Base-by-base conservation (phyloP, 306 rosid species). In the Medicago ruthenica region DNA sequence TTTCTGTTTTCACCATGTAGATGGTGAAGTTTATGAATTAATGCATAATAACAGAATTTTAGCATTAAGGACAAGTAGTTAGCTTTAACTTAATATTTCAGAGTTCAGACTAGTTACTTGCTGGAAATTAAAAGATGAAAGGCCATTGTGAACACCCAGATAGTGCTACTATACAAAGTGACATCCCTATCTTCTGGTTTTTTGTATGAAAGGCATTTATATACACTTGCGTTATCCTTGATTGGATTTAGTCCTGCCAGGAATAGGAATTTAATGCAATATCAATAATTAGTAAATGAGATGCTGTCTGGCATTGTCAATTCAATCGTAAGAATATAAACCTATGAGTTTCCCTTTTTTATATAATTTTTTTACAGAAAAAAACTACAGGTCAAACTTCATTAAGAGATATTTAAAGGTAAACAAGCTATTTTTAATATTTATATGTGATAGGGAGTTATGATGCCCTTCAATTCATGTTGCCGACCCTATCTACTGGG, bases 81-180 rank as follows among this genome's bases (percentile, higher is more conserved):
- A 21, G 13, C 40, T 68, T 45, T 48, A 67, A 73, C 21, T 67
- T 18, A 45, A 24, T 36, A 58, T 51, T 53, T 53, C 60, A 3
- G 12, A 16, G 20, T 44, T 42, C 67, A 45, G 44, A 45, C 20
- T 67, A 44, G 65, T 74, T 74, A 36, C 62, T n/a, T 6, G 6
- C 16, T 39, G 41, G 67, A 76, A 78, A 69, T 55, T 62, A 42
- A n/a, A n/a, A n/a, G n/a, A 54, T 45, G 41, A 74, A 64, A 41
- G 14, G 22, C 15, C 77, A 40, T 69, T 68, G 45, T 58, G 36
- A 78, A 16, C 79, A 40, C 60, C 12, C 1, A 42, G 69, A 71
- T 66, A 71, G 67, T n/a, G 34, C 24, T 21, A 60, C 65, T 24
- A 64, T 61, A 54, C 58, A 39, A 50, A 50, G 21, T 18, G 67